Base-by-base conservation (phyloP, 164 flowering plant species). In the Vitis rotundifolia region DNA sequence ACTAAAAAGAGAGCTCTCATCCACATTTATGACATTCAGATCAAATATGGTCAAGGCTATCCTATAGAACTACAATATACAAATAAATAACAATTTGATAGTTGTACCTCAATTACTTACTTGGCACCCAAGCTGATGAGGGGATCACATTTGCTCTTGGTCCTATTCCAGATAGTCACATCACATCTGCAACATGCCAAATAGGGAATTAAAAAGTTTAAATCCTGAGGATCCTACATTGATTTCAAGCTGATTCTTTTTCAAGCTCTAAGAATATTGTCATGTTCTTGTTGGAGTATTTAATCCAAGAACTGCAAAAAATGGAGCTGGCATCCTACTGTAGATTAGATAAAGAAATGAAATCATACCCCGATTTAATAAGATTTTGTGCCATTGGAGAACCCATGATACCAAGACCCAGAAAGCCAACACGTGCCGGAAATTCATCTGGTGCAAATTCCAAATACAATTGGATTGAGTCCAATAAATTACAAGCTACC, bases 351-450 rank as follows among this genome's bases (percentile, higher is more conserved):
- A 57, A 15, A 56, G 64, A 58, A 65, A 55, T 26, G 13, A 55
- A 66, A 49, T 50, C 77, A 60, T 85, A 92, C 98, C 98, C 97
- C 74, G 97, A 84, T 79, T 89, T 92, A 58, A 94, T 77, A 66
- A 94, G 94, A 77, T 92, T 94, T 57, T 83, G 91, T 60, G 97
- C 94, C 98, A 94, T 94, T 57, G 98, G 97, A 69, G 88, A 76
- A 66, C 98, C 98, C 98, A 94, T 94, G 60, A 94, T 94, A 64
- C 97, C 98, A 68, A 94, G 82, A 52, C 98, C 98, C 3, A 94
- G 80, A 77, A 92, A 94, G 11, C 98, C 97, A 80, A 94, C 59
- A 59, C 78, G 77, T 11, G 72, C 68, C 13, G 84, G 77, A 49
- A 71, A 19, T 65, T 72, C 86, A 70, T 82, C 85, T 71, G 70